Percentiles rank a stretch among this genome's conserved stretches.
Conservation (phyloP, 1,284 basidiomycete species). For the Cronartium quercuum region DNA sequence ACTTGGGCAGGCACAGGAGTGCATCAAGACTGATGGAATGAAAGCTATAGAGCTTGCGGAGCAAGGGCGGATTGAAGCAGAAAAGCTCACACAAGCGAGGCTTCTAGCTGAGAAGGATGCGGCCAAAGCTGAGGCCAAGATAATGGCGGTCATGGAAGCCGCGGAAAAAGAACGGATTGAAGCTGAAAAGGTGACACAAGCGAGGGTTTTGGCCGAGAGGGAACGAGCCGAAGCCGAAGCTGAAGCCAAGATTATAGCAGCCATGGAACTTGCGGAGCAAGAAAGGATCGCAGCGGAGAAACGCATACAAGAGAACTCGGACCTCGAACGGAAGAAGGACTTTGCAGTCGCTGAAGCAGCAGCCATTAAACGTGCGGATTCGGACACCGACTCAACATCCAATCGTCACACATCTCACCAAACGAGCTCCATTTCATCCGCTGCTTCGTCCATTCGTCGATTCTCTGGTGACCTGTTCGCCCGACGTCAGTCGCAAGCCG, state of each 20-base stretch:
- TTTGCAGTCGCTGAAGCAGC: not conserved
- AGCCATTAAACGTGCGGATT: not conserved
- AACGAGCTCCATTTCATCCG: not conserved
- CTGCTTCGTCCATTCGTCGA: slow-evolving; percentile 14
- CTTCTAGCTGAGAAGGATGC: not conserved
- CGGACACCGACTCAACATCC: not conserved
- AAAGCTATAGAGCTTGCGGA: not conserved
- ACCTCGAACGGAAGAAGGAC: not conserved
- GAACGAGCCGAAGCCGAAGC: not conserved
- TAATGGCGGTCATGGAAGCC: not conserved
- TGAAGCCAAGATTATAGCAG: not conserved
- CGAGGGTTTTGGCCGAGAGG: not conserved
- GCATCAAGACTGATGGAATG: no score
- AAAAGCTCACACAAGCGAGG: not conserved
- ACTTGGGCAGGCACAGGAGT: not conserved
- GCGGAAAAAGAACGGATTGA: not conserved
- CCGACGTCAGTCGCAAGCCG: slow-evolving; percentile 10
- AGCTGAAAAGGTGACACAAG: not conserved
- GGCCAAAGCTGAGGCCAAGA: not conserved
- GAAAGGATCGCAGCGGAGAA: not conserved
- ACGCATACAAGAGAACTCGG: not conserved
- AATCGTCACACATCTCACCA: not conserved
- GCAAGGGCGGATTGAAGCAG: not conserved
- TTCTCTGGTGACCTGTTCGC: slow-evolving; percentile 29
- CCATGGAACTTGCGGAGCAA: not conserved